Evolutionary conservation across 2,329 filamentous ascomycete genomes (phyloP).

Genomic region (Aspergillus caelatus): DNA sequence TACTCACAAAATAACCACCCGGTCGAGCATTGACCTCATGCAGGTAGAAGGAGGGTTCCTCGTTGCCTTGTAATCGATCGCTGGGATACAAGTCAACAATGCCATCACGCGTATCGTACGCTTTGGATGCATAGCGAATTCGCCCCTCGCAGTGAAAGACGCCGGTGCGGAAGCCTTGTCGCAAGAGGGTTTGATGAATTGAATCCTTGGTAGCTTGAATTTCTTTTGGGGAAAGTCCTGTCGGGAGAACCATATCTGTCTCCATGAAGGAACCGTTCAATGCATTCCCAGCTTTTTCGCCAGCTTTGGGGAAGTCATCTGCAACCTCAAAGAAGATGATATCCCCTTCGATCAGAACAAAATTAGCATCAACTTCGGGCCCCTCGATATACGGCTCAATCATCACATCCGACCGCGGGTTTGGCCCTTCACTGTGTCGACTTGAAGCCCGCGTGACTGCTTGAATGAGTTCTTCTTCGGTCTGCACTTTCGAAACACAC

Average conservation of each 20-base stretch:
- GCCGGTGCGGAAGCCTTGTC: slow-evolving; percentile 3
- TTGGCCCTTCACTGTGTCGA: neutral
- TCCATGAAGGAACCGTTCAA: neutral
- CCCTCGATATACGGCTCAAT: slow-evolving; percentile 7
- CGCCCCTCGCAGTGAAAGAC: slow-evolving; percentile 5
- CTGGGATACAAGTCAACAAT: slow-evolving; percentile 2
- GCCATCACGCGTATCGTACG: neutral
- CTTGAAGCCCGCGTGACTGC: neutral
- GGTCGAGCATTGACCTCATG: slow-evolving; percentile 8
- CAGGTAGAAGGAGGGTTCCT: neutral
- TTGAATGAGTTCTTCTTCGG: slow-evolving; percentile 2
- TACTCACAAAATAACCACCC: neutral
- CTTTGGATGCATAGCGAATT: neutral
- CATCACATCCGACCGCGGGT: slow-evolving; percentile 1
- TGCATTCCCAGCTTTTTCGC: neutral
- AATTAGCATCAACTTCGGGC: slow-evolving; percentile 6
- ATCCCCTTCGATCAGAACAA: slow-evolving; percentile 3
- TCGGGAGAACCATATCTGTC: neutral
- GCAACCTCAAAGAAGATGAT: slow-evolving; percentile 4
- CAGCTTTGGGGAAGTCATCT: slow-evolving; percentile 6
- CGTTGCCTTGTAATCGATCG: neutral
- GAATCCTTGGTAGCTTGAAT: neutral
- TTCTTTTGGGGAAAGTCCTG: slow-evolving; percentile 2
- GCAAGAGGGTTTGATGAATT: neutral
- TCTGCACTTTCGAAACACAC: slow-evolving; percentile 1